Percentiles rank a stretch among this genome's conserved stretches.
Conservation (phyloP, 805 yeast genomes). For the Yamadazyma tumulicola region DNA sequence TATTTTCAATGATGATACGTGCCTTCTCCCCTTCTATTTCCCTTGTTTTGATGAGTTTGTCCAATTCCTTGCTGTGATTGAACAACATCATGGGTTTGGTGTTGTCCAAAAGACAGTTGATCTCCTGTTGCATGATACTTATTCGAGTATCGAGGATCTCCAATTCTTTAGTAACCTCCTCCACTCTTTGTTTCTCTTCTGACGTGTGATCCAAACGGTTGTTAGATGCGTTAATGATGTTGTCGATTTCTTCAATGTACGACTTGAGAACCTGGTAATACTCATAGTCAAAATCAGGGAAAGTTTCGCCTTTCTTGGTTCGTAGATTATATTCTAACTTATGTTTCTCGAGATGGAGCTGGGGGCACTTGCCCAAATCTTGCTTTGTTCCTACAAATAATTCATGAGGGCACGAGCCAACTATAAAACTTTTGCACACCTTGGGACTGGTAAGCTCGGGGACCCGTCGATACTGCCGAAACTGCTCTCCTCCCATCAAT, state of each 20-base stretch:
- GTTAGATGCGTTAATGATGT: conserved; percentile 59
- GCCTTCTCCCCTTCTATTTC: conserved; percentile 53
- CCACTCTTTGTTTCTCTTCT: conserved; percentile 64
- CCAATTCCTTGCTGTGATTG: conserved; percentile 45
- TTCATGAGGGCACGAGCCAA: conserved; percentile 85
- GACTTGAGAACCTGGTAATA: conserved; percentile 48
- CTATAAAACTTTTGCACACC: conserved; percentile 78
- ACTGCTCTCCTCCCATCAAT: conserved; percentile 67
- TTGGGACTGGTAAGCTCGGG: conserved; percentile 42
- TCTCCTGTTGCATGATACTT: conserved; percentile 65
- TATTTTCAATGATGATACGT: conserved; percentile 59
- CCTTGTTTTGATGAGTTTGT: conserved; percentile 46
- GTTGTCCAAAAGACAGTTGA: conserved; percentile 47
- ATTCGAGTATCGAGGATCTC: conserved; percentile 61
- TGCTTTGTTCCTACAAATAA: conserved; percentile 78
- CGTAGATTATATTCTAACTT: conserved; percentile 64
- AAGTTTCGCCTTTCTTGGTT: conserved; percentile 38
- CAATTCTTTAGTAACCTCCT: conserved; percentile 50
- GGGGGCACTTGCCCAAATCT: conserved; percentile 77
- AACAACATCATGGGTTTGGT: conserved; percentile 52
- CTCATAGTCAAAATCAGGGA: conserved; percentile 50
- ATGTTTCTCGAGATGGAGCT: conserved; percentile 69
- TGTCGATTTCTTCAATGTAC: conserved; percentile 63
- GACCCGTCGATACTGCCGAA: conserved; percentile 35
- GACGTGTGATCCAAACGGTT: conserved; percentile 67